Base-by-base conservation (phyloP, 441 rosid species). In the Erysimum pusillum region DNA sequence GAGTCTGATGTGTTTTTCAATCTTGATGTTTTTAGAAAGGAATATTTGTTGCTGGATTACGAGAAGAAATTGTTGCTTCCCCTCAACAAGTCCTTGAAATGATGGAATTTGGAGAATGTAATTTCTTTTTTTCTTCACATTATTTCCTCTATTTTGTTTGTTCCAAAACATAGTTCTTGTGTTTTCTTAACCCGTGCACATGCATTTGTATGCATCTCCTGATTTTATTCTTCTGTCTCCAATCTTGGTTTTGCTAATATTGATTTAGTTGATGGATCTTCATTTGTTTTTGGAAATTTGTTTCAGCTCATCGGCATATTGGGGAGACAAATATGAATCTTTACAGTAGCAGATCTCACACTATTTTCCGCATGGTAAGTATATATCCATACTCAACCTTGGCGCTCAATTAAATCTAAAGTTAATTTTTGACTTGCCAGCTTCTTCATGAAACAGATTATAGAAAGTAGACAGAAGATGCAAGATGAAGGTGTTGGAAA, bases 281-380 rank as follows among this genome's bases (percentile, higher is more conserved):
- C 49, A 44, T 52, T 61, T 77, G 42, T 41, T 38, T 44, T 57
- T 53, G 57, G 52, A 45, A 53, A 76, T 61, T 80, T 88, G 85
- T 80, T 88, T 86, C 91, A 95, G 99, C 96, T 80, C 97, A 95
- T 77, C 86, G 99, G 78, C 99, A 93, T 79, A 89, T 91, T 78
- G 99, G 97, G 64, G 98, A 93, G 89, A 95, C 99, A 52, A 93
- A 93, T 77, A 95, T 95, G 98, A 93, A 95, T 73, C 45, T 90
- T 41, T 81, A 91, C 80, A 95, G 99, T 70, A 95, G 99, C 69
- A 83, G 98, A 81, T 95, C 99, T 28, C 99, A 95, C 87, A 95
- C 99, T 53, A 95, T 95, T 71, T 95, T 95, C 66, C 91, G 99
- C 75, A 95, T 95, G 99, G 99, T 95, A 87, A 82, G 31, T 28